These are phyloP conservation scores for Aspergillus transmontanensis DNA, from an alignment of 2,329 filamentous ascomycete species.

Conservation along the genomic window DNA sequence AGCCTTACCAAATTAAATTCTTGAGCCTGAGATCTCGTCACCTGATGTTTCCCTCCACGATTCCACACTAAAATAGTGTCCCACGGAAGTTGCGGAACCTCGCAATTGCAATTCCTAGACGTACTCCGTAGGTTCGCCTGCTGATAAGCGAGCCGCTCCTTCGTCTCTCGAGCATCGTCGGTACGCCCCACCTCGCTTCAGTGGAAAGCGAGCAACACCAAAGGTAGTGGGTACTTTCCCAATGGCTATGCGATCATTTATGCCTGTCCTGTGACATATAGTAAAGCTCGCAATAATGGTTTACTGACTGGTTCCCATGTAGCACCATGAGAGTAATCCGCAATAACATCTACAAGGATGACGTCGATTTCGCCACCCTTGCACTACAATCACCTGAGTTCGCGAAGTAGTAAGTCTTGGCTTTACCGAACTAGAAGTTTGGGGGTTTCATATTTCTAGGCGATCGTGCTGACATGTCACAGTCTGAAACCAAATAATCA, in stretches of 20 bases:
- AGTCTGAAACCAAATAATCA: constrained; percentile 59
- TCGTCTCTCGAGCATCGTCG: not conserved
- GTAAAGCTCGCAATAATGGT: not conserved
- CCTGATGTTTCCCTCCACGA: not conserved
- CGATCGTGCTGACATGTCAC: not conserved
- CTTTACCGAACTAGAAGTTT: not conserved
- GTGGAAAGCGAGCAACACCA: not conserved
- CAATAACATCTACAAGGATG: constrained; percentile 57
- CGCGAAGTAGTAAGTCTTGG: constrained; percentile 54
- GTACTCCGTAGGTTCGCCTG: not conserved
- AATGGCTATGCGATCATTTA: not conserved
- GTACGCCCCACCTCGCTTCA: not conserved
- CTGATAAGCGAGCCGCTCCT: not conserved
- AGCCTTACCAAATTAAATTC: not conserved
- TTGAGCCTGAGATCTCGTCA: not conserved
- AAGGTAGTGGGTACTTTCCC: not conserved
- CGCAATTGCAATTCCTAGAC: not conserved
- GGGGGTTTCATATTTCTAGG: constrained; percentile 12
- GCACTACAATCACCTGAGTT: constrained; percentile 62
- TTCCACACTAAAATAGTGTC: constrained; percentile 1
- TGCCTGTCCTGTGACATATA: not conserved
- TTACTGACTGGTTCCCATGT: not conserved
- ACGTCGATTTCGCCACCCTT: constrained; percentile 65
- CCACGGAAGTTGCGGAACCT: not conserved
- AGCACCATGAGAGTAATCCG: constrained; percentile 36